Evolutionary conservation across 2,329 filamentous ascomycete genomes (phyloP), one percentile per base, ranked within the genome.

Genomic region (Cyphellophora attinorum): DNA sequence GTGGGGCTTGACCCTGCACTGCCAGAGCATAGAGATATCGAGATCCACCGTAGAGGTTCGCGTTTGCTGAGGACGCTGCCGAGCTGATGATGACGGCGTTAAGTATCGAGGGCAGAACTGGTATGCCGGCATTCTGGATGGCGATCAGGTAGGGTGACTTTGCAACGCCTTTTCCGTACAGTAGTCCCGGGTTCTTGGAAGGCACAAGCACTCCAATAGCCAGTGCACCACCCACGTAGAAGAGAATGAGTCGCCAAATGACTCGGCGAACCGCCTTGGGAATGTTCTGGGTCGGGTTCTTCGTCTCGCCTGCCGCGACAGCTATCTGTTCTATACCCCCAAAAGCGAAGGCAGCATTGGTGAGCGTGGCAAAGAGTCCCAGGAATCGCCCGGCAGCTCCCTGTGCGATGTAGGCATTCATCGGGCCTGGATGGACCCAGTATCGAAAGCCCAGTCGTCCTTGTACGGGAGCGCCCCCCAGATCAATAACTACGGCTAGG

Each of bases 171-270:
- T 51, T 49, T n/a, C 64, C 58, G 15, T 63, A 67, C 3, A 64
- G 67, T 19, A 86, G 67, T 8, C 68, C 64, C 14, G 28, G 27
- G 33, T 50, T 42, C 64, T 88, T 62, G 65, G 81, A 86, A 1
- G 81, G 80, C 3, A 89, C 78, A 37, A 81, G 67, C 67, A 85
- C 82, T 52, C 82, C 82, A 35, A 89, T 66, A 33, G 88, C 68
- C 35, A 89, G 68, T 27, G 86, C 78, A n/a, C 74, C 78, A 39
- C 85, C 57, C 49, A 79, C 69, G 65, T 89, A 89, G 65, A 89
- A 89, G 62, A 88, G 66, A 46, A 85, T 60, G 54, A 89, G 61
- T 37, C 65, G 62, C 56, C 59, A 67, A 39, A 67, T 62, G 28
- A 64, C 57, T 41, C 62, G 53, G 29, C 56, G 51, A 11, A 62